Conservation (phyloP, 139 green algal genomes). For the Limnomonas spitsbergensis region DNA sequence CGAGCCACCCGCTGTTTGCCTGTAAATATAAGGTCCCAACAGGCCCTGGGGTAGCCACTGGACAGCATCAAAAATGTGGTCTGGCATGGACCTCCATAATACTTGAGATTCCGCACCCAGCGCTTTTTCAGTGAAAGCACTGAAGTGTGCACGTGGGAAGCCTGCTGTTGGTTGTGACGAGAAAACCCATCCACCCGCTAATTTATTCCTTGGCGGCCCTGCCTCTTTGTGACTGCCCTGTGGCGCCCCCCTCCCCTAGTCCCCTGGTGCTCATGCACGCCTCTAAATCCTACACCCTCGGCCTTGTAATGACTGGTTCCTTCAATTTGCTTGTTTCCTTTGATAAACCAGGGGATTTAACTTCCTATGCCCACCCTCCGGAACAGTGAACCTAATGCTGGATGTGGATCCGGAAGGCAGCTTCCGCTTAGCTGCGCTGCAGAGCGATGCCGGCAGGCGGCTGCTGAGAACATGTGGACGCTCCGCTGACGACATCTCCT, state of each 20-base stretch:
- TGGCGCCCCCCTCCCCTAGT: neutral
- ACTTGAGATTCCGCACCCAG: no score
- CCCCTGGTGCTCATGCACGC: neutral
- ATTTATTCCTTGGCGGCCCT: no score
- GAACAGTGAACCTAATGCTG: constrained; percentile 79
- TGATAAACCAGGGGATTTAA: neutral
- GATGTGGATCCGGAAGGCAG: constrained; percentile 50
- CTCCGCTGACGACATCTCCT: constrained; percentile 65
- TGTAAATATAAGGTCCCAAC: no score
- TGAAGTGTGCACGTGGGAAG: no score
- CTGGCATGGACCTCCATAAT: neutral
- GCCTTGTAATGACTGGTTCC: no score
- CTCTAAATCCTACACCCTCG: no score
- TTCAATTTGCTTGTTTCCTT: neutral
- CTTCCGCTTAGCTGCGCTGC: constrained; percentile 73
- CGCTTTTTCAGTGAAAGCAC: no score
- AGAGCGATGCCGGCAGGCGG: constrained; percentile 55
- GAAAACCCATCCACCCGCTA: no score
- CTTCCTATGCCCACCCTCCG: no score
- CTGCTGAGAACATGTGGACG: constrained; percentile 68
- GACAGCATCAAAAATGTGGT: neutral
- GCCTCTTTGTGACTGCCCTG: neutral
- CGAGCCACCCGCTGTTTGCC: no score
- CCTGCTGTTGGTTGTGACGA: neutral
- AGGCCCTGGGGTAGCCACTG: neutral